Conservation (phyloP, 192 early-diverging fungal genomes). For the Dissophora globulifera region DNA sequence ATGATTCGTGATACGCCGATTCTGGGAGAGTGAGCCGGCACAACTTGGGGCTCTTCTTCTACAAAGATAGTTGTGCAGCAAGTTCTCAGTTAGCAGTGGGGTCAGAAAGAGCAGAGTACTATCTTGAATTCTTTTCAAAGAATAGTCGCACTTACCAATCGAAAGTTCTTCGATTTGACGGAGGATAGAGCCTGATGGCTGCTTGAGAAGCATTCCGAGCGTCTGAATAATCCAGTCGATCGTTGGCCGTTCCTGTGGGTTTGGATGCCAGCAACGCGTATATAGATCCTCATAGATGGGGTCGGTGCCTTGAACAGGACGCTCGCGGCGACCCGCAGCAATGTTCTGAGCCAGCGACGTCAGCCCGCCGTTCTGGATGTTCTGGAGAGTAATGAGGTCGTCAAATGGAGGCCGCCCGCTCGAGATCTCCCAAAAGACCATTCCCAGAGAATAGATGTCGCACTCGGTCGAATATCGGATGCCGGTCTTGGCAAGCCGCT, state of each 20-base stretch:
- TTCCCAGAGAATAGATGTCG: constrained; percentile 40
- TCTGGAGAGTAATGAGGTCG: constrained; percentile 23
- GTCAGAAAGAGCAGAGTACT: too few relatives aligned
- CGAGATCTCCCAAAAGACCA: constrained; percentile 50
- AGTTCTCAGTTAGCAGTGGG: too few relatives aligned
- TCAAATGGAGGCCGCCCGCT: constrained; percentile 39
- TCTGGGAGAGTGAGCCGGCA: too few relatives aligned
- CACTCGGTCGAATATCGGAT: constrained; percentile 30
- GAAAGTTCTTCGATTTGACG: constrained; percentile 35
- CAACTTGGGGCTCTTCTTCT: constrained; percentile 15
- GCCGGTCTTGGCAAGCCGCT: constrained; percentile 22
- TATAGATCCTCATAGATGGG: constrained; percentile 37
- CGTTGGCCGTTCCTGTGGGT: constrained; percentile 37
- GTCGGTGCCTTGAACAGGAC: constrained; percentile 23
- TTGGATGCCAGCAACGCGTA: constrained; percentile 39
- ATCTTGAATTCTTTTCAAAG: too few relatives aligned
- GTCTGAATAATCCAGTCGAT: constrained; percentile 38
- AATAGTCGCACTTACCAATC: constrained; percentile 35
- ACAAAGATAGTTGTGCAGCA: too few relatives aligned
- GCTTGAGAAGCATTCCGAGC: constrained; percentile 34
- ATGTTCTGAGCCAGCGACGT: constrained; percentile 42
- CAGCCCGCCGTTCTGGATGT: constrained; percentile 22
- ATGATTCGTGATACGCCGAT: constrained; percentile 1
- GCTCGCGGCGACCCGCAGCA: constrained; percentile 33
- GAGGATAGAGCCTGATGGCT: constrained; percentile 14